Evolutionary conservation across 768 basidiomycete species (phyloP).

Genomic region (Boletus pseudopeckii): DNA sequence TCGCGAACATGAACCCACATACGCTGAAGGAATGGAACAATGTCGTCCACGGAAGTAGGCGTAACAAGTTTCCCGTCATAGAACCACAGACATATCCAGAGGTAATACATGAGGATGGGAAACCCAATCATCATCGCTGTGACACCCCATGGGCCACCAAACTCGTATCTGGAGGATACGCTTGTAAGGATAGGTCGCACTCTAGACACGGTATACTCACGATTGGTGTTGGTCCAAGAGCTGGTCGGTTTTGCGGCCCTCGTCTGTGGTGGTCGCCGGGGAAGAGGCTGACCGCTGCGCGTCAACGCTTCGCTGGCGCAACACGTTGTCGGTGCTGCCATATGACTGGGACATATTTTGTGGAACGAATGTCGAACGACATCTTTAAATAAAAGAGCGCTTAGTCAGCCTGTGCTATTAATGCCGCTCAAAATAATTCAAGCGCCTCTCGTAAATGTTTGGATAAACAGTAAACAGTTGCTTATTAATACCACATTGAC

Average conservation of each 20-base stretch:
- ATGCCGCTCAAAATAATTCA: constrained; percentile 16
- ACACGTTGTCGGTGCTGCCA: constrained; percentile 18
- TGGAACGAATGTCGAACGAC: constrained; percentile 10
- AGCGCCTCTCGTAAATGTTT: constrained; percentile 20
- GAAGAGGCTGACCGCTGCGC: constrained; percentile 11
- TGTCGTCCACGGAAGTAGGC: constrained; percentile 65
- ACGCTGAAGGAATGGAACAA: constrained; percentile 69
- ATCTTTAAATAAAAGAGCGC: constrained; percentile 10
- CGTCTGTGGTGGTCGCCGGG: constrained; percentile 48
- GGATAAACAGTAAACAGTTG: background rate
- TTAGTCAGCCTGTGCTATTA: constrained; percentile 21
- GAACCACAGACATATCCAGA: constrained; percentile 97
- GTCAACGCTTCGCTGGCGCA: constrained; percentile 32
- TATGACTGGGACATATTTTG: constrained; percentile 30
- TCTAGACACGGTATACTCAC: constrained; percentile 33
- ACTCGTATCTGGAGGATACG: constrained; percentile 69
- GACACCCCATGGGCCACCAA: constrained; percentile 92
- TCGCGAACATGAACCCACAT: constrained; percentile 86
- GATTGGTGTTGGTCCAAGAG: constrained; percentile 66
- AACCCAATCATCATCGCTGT: constrained; percentile 92
- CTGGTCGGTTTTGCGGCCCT: constrained; percentile 71
- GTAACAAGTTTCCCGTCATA: constrained; percentile 81
- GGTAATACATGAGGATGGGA: constrained; percentile 95
- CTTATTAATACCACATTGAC: constrained; percentile 9
- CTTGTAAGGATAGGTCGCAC: constrained; percentile 4